Base-by-base conservation (phyloP, 2,329 filamentous ascomycete genomes). In the Aureobasidium sp. region DNA sequence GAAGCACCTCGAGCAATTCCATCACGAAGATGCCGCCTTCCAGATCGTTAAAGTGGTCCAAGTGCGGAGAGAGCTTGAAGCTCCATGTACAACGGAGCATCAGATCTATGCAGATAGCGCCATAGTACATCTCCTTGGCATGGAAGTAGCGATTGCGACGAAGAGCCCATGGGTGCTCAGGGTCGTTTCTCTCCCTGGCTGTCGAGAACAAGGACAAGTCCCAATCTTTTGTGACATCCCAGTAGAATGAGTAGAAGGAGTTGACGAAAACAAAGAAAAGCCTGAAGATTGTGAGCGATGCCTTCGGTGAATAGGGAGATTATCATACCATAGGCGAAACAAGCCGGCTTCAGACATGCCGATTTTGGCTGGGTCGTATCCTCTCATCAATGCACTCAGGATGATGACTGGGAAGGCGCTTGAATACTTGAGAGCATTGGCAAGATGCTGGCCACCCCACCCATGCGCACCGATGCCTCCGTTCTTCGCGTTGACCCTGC, bases 181-280 rank as follows among this genome's bases (percentile, higher is more conserved):
- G 81, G 12, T 82, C 80, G 66, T 80, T 80, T 65, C 87, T 84
- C 65, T 84, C 80, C 15, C 77, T 73, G 1, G 80, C 73, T 1
- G 65, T 49, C 2, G 87, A 84, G 71, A 97, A 89, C 15, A 97
- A 81, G 0, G 88, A 90, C 65, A 99, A 80, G 71, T 97, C 94
- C 94, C 94, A 99, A 79, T 99, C 94, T 77, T 92, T 94, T 61
- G 90, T 83, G 34, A 97, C 86, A 70, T 99, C 94, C 94, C 94
- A 99, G 80, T 94, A 99, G 78, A 97, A 97, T n/a, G 89, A 91
- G 77, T 96, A 99, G 48, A 89, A 79, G 15, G 90, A 95, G 74
- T 99, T 97, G 69, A 94, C 71, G 37, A 91, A 78, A 34, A 90
- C 88, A 47, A 88, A 88, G 39, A 82, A 75, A 34, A 95, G 78